Percentiles rank a stretch among this genome's conserved stretches.
Conservation (phyloP, 371 early-diverging fungal species). For the Encephalitozoon hellem region DNA sequence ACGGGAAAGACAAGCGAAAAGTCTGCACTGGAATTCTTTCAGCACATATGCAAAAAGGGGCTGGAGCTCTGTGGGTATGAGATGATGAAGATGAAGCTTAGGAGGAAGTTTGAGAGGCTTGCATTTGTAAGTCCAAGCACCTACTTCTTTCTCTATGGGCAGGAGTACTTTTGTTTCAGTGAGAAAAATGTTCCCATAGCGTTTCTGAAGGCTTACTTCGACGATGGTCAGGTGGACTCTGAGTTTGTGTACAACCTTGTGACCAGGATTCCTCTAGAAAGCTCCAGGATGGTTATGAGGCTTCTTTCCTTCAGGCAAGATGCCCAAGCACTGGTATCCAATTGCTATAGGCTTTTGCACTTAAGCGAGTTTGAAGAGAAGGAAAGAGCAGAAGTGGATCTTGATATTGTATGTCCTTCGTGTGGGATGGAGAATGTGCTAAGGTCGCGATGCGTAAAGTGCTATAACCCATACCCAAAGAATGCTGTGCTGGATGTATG, state of each 20-base stretch:
- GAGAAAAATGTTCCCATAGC: slow-evolving; percentile 19
- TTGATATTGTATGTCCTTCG: slow-evolving; percentile 35
- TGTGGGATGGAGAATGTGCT: slow-evolving; percentile 43
- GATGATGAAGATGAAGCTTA: slow-evolving; percentile 22
- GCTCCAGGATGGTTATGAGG: slow-evolving; percentile 5
- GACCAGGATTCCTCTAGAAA: background rate
- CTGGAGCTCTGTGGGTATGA: slow-evolving; percentile 1
- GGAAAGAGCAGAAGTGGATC: background rate
- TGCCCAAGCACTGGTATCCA: slow-evolving; percentile 18
- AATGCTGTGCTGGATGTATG: slow-evolving; percentile 29
- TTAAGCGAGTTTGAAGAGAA: slow-evolving; percentile 27
- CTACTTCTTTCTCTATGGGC: slow-evolving; percentile 34
- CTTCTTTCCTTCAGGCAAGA: slow-evolving; percentile 26
- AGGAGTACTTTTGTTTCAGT: slow-evolving; percentile 2
- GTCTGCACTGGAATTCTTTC: slow-evolving; percentile 11
- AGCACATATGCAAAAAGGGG: slow-evolving; percentile 19
- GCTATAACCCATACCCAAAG: slow-evolving; percentile 8
- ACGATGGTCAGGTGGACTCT: background rate
- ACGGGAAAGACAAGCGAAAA: slow-evolving; percentile 25
- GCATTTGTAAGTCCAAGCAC: slow-evolving; percentile 17
- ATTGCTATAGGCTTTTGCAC: slow-evolving; percentile 46
- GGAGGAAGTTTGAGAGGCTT: slow-evolving; percentile 42
- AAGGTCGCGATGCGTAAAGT: slow-evolving; percentile 42
- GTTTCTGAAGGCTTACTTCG: slow-evolving; percentile 31
- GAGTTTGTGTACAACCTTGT: slow-evolving; percentile 32